Evolutionary conservation across 1,284 basidiomycete genomes (phyloP), one percentile per base, ranked within the genome.

Genomic region (Trichosporon ovoides): DNA sequence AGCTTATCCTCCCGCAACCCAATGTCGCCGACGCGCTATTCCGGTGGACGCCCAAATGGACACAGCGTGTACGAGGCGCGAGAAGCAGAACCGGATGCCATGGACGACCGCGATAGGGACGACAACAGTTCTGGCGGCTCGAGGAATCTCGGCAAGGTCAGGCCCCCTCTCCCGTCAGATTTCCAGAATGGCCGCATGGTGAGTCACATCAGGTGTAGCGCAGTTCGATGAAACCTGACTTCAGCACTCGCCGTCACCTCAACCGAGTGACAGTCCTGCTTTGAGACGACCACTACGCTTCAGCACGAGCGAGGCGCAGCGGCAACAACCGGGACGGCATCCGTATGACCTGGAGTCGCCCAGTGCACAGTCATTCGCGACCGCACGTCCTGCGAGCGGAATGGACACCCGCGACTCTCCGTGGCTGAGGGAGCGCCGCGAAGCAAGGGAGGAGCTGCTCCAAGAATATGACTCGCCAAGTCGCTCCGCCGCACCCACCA

Each of bases 201-300:
- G 52, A 58, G 71, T 63, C 6, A n/a, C n/a, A n/a, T 34, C 11
- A 16, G 34, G 36, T 49, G 3, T 19, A n/a, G n/a, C n/a, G n/a
- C 14, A 2, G 10, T n/a, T 7, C 5, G 5, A 7, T 38, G 50
- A 12, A 22, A 19, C 19, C 43, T 48, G 43, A 48, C 43, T n/a
- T 14, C 13, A 74, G 72, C 72, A 70, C 48, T 69, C 72, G 3
- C 72, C 72, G 0, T 68, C 71, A 4, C 68, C 69, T 3, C 67
- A 68, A 48, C 28, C 59, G 0, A 37, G 51, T 3, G 53, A 48
- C 18, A 19, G 22, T 11, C 43, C 43, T 14, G 28, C 43, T 16
- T 28, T 38, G 38, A 13, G 22, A 38, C 18, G 52, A 43, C 38
- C 52, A n/a, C 24, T 31, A 16, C 24, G 36, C n/a, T 38, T 48